Evolutionary conservation across 805 yeast genomes (phyloP), one percentile per base, ranked within the genome.

Genomic region (baker's yeast (Saccharomyces cerevisiae)): DNA sequence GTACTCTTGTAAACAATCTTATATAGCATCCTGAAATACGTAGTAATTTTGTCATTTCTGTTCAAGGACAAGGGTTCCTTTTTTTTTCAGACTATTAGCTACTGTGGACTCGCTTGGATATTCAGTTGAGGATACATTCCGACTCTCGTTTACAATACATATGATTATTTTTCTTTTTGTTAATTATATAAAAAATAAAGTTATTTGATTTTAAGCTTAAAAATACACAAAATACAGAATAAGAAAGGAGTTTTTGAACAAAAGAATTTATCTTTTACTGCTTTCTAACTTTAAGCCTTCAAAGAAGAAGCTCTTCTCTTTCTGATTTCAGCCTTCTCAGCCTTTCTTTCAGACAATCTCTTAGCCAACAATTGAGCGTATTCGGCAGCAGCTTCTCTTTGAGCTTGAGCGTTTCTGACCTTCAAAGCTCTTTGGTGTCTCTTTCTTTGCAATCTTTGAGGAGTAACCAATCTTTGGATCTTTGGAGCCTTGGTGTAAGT

Each of bases 371-470:
- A 83, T 81, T 91, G 96, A 75, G 97, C 96, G 85, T 94, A 94
- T 81, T 94, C 99, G 75, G 98, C 96, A 79, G 99, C 99, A 81
- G 96, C 97, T 79, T 94, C 98, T 89, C 96, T 90, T 81, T 90
- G 96, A 74, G 89, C 90, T 84, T 89, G 96, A 77, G 98, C 97
- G 79, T 89, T 88, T 82, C 84, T 88, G 77, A 88, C 81, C 87
- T 94, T 94, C 80, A 85, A 80, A 71, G 97, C 85, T 77, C 82
- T 87, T 77, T 88, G 85, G 76, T 89, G 91, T 82, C 97, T 88
- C 95, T 94, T 94, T 86, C 97, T 92, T 84, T 92, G 98, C 78
- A 94, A 84, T 74, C 89, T 87, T 82, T 94, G 97, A 77, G 99
- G 99, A 73, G 99, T 94, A 67, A 94, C 95, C 74, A 94, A 87